Conservation (phyloP, 352 stramenopile species). For the Globisporangium acanthophoron region DNA sequence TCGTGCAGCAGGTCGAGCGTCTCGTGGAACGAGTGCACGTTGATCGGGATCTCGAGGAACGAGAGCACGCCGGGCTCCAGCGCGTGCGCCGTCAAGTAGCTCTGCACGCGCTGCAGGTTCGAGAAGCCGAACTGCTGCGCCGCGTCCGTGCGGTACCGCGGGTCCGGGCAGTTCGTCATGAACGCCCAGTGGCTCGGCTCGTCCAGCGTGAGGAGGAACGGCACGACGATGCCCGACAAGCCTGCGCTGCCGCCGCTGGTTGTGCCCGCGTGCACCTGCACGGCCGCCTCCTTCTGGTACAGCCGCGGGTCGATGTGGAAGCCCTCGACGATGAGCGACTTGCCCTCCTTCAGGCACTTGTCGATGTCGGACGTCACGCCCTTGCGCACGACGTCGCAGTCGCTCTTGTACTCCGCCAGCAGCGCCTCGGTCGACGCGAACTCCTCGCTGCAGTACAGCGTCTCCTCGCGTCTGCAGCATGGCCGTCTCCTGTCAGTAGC, state of each 20-base stretch:
- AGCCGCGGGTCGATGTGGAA: slow-evolving; percentile 84
- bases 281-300: slow-evolving; percentile 68
- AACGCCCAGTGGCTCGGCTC: slow-evolving; percentile 67
- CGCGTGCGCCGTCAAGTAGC: slow-evolving; percentile 54
- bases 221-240: slow-evolving; percentile 72
- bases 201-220: slow-evolving; percentile 71
- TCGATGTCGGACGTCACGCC: slow-evolving; percentile 83
- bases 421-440: slow-evolving; percentile 62
- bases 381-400: slow-evolving; percentile 76
- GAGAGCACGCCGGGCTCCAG: slow-evolving; percentile 36
- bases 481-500: background rate
- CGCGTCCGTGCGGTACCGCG: slow-evolving; percentile 61
- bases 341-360: slow-evolving; percentile 87
- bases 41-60: slow-evolving; percentile 77
- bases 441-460: slow-evolving; percentile 49
- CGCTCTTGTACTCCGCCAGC: slow-evolving; percentile 63
- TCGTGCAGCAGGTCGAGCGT: slow-evolving; percentile 83
- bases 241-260: slow-evolving; percentile 1
- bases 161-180: slow-evolving; percentile 79
- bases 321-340: slow-evolving; percentile 85
- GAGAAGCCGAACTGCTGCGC: slow-evolving; percentile 41
- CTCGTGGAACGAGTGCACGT: slow-evolving; percentile 84
- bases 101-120: slow-evolving; percentile 78
- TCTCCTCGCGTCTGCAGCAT: slow-evolving; percentile 39
- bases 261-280: slow-evolving; percentile 23